A percentile compares a stretch with the other conserved stretches of the same genome.
Evolutionary conservation across 768 basidiomycete genomes (phyloP).

Genomic region (Russula emetica): DNA sequence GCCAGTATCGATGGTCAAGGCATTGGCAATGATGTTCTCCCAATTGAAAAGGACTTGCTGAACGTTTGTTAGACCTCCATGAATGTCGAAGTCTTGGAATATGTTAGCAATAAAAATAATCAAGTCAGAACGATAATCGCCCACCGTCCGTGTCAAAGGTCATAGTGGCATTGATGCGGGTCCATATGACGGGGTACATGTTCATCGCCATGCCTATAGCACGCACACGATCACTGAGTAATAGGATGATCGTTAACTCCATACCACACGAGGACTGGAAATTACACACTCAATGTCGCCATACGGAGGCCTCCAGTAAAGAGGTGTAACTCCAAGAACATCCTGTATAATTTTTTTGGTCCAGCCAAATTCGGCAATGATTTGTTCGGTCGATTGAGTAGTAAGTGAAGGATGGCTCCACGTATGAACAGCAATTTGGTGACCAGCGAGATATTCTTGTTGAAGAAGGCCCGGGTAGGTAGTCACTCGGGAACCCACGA

Average conservation of each 20-base stretch:
- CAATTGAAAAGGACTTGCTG: slow-evolving; percentile 65
- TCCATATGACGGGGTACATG: slow-evolving; percentile 81
- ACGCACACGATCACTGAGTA: slow-evolving; percentile 74
- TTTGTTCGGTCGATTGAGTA: slow-evolving; percentile 68
- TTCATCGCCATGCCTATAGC: slow-evolving; percentile 81
- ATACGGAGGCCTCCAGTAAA: slow-evolving; percentile 77
- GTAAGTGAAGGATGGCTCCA: slow-evolving; percentile 75
- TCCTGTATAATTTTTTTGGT: slow-evolving; percentile 81
- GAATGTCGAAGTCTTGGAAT: slow-evolving; percentile 70
- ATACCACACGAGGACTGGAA: background rate
- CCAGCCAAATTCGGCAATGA: slow-evolving; percentile 89
- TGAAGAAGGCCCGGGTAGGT: slow-evolving; percentile 67
- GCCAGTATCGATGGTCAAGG: slow-evolving; percentile 54
- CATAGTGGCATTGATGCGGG: slow-evolving; percentile 51
- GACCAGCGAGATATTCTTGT: slow-evolving; percentile 67
- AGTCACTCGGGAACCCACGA: slow-evolving; percentile 76
- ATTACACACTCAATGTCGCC: slow-evolving; percentile 67
- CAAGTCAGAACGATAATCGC: slow-evolving; percentile 20
- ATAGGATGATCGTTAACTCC: slow-evolving; percentile 12
- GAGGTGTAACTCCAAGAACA: slow-evolving; percentile 71
- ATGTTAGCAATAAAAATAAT: slow-evolving; percentile 14
- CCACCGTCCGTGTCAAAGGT: slow-evolving; percentile 71
- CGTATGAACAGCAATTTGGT: slow-evolving; percentile 71
- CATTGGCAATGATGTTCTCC: slow-evolving; percentile 65
- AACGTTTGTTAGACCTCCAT: slow-evolving; percentile 54